These are phyloP conservation scores for Paracorniculantispora psalliotae DNA, from an alignment of 2,329 filamentous ascomycete species.

Conservation along the genomic window DNA sequence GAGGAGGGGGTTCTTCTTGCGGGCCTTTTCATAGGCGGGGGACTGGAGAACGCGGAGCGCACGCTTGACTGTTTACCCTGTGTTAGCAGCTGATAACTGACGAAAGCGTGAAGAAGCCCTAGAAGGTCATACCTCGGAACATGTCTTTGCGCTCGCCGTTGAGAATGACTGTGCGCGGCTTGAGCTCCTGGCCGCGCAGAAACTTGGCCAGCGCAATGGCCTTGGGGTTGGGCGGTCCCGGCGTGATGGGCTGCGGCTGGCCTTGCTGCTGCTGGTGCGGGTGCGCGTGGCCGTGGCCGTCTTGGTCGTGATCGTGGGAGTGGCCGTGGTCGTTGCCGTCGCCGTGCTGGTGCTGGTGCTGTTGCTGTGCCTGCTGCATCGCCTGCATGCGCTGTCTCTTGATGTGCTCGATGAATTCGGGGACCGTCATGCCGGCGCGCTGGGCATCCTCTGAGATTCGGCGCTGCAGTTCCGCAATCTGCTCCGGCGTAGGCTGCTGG, in stretches of 20 bases:
- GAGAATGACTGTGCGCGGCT: conserved; percentile 84
- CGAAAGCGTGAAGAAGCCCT: too few species aligned
- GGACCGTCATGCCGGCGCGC: conserved; percentile 78
- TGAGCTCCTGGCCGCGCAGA: conserved; percentile 76
- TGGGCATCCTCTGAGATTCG: conserved; percentile 78
- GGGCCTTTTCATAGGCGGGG: conserved; percentile 82
- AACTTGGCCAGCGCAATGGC: conserved; percentile 88
- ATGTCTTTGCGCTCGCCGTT: conserved; percentile 97
- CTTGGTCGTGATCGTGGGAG: conserved; percentile 25
- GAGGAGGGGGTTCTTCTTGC: conserved; percentile 82
- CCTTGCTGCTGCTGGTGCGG: conserved; percentile 35
- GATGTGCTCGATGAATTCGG: conserved; percentile 72
- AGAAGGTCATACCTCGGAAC: conserved; percentile 70
- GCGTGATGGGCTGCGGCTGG: conserved; percentile 62
- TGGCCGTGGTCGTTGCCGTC: conserved; percentile 23
- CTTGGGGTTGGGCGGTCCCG: conserved; percentile 80
- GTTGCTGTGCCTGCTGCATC: conserved; percentile 39
- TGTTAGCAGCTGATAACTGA: too few species aligned
- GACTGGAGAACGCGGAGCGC: conserved; percentile 87
- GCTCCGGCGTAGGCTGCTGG: conserved; percentile 68
- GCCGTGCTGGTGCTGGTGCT: conserved; percentile 27
- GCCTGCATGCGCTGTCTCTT: conserved; percentile 51
- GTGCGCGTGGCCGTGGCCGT: conserved; percentile 28
- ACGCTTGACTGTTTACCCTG: conserved; percentile 69
- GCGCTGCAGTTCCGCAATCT: conserved; percentile 78